These are phyloP conservation scores for Trichoderma cornu-damae DNA, from an alignment of 2,329 filamentous ascomycete genomes.

Conservation along the genomic window DNA sequence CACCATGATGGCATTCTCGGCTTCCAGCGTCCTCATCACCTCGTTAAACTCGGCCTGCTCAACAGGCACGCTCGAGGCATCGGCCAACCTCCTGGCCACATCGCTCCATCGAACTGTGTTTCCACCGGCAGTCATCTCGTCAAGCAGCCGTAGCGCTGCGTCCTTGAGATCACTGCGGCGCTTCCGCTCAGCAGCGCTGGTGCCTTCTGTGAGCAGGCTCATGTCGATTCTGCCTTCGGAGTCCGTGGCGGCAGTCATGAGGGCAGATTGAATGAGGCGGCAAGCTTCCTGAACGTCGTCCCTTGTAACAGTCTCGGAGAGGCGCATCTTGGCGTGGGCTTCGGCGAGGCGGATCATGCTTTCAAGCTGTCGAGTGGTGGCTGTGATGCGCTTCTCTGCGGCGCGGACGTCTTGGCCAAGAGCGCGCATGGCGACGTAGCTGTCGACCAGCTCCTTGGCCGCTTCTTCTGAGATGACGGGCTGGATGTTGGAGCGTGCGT, in stretches of 20 bases:
- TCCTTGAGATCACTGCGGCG: conserved; percentile 79
- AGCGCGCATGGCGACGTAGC: conserved; percentile 93
- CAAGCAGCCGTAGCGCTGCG: conserved; percentile 67
- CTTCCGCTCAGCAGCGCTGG: conserved; percentile 77
- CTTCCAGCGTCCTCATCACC: conserved; percentile 71
- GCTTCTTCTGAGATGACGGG: conserved; percentile 76
- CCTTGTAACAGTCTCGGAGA: conserved; percentile 68
- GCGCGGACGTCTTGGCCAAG: conserved; percentile 83
- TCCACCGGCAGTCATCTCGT: conserved; percentile 69
- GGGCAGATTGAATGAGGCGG: conserved; percentile 83
- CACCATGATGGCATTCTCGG: conserved; percentile 76
- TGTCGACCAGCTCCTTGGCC: conserved; percentile 73
- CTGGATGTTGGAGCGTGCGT: conserved; percentile 80
- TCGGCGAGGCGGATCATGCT: conserved; percentile 97
- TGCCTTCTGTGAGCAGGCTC: conserved; percentile 92
- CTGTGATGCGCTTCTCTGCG: conserved; percentile 92
- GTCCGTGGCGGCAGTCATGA: conserved; percentile 97
- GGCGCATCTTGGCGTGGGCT: conserved; percentile 96
- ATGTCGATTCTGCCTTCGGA: conserved; percentile 91
- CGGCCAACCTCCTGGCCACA: conserved; percentile 64
- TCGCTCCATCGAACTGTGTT: conserved; percentile 73
- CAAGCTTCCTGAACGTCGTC: conserved; percentile 87
- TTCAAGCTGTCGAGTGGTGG: conserved; percentile 92
- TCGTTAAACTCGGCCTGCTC: conserved; percentile 80
- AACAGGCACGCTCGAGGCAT: conserved; percentile 64